Base-by-base conservation (phyloP, 306 rosid species). In the Rosa lucieae region DNA sequence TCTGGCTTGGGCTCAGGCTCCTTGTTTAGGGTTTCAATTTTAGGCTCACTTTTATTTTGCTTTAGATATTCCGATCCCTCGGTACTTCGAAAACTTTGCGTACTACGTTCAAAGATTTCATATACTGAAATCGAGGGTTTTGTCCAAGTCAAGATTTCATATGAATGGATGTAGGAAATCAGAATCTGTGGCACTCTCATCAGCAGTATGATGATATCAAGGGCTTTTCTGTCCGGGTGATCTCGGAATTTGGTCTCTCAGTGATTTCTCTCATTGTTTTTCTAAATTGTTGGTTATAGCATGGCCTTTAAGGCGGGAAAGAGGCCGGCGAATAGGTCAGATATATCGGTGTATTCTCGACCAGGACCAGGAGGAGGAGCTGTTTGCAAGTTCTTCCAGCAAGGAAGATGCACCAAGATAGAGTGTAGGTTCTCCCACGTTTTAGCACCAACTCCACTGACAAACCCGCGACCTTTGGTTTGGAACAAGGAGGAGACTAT, bases 1-100 rank as follows among this genome's bases (percentile, higher is more conserved):
- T 26, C 12, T 53, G 20, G n/a, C 26, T 55, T 55, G 13, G 63
- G 12, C 10, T 63, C 79, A 10, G 21, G 44, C 29, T 75, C 26
- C 56, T 43, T 15, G 12, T 47, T 17, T 76, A 76, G 79, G 79
- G 79, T 23, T 43, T 74, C 8, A 20, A 56, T 48, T 47, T 62
- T 76, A 18, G 39, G 52, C 11, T 18, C 46, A 18, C 46, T 63
- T 46, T 48, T 65, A n/a, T 29, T 32, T 18, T 47, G 49, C 6
- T 47, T 47, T 76, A 47, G 43, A 48, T 63, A 46, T 63, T 20
- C 49, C 6, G 11, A 32, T n/a, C 46, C 12, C 8, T 51, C 0
- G 63, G 2, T 26, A 7, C 59, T 47, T 48, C 13, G 76, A 51
- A 72, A 35, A 32, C 17, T 29, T 51, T 49, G 39, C 10, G 32